phyloP scores from a whole-genome alignment of 2,329 filamentous ascomycete species.

The Zymoseptoria passerinii region DNA sequence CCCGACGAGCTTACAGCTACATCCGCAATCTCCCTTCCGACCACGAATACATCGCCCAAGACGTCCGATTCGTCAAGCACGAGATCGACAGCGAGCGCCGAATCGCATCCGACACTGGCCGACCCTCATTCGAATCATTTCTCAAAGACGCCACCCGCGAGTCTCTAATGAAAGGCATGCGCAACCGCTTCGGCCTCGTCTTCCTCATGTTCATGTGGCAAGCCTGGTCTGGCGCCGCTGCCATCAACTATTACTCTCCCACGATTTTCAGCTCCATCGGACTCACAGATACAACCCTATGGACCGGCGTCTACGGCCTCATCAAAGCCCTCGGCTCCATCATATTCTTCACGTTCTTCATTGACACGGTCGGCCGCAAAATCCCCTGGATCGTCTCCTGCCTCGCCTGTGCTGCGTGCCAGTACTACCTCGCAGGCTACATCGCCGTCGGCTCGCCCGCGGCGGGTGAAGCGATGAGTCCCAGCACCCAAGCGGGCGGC shows the following conservation, averaged over 20 bases:
- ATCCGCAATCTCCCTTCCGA: constrained; percentile 14
- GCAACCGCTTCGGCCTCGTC: constrained; percentile 34
- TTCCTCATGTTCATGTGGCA: constrained; percentile 37
- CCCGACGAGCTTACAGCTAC: constrained; percentile 15
- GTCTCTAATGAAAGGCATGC: constrained; percentile 29
- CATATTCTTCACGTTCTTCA: constrained; percentile 33
- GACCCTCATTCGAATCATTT: constrained; percentile 24
- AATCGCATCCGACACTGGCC: constrained; percentile 19
- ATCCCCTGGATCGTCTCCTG: constrained; percentile 34
- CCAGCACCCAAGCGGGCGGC: constrained; percentile 30
- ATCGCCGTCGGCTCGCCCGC: constrained; percentile 30
- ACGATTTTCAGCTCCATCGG: constrained; percentile 32
- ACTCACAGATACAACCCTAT: constrained; percentile 29
- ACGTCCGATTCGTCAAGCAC: constrained; percentile 27
- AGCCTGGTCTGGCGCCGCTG: constrained; percentile 27
- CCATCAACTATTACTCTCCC: constrained; percentile 32
- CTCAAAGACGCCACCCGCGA: constrained; percentile 29
- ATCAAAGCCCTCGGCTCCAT: constrained; percentile 32
- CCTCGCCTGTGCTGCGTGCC: constrained; percentile 29
- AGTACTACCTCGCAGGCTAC: constrained; percentile 33
- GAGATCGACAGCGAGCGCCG: constrained; percentile 28
- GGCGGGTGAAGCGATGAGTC: constrained; percentile 23
- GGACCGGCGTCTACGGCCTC: constrained; percentile 32
- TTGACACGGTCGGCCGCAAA: constrained; percentile 31
- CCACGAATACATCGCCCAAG: constrained; percentile 23